Evolutionary conservation across 441 rosid genomes (phyloP), one percentile per base, ranked within the genome.

Genomic region (Kokia cookei): DNA sequence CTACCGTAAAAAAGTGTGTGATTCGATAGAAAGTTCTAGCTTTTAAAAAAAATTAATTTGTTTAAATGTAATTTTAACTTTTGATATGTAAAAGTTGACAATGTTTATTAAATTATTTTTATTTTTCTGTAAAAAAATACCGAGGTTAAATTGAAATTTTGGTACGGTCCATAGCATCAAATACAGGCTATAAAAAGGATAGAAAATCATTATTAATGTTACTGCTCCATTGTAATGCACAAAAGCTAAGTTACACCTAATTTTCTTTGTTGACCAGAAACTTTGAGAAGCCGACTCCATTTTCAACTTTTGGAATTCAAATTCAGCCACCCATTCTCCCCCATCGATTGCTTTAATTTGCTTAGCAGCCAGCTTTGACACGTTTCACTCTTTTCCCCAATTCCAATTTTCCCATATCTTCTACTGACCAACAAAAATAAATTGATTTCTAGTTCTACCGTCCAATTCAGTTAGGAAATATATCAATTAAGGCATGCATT

Each of bases 161-260:
- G 6, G 40, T 35, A 35, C 40, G 6, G 40, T 7, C 40, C 6
- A 35, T 19, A 19, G 22, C 22, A 19, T 19, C 22, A 19, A 19
- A 19, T 19, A 19, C 22, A 19, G 22, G 22, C 22, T 19, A 6
- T 5, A 6, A 19, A 17, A 19, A 8, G 58, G 4, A 7, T 7
- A 19, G 4, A 8, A 54, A 54, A 3, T 11, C 8, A 45, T 66
- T 1, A 14, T 26, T 24, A 47, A 47, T 7, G 55, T 47, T 26
- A 65, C 54, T 22, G 54, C 69, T 22, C 9, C 29, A 24, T 57
- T 3, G 62, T 12, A 6, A 43, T 43, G 35, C 32, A 43, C 54
- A 13, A 47, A 45, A 66, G 71, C 42, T 67, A 67, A 26, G 59
- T 48, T 50, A 50, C 59, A 68, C 72, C 72, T 68, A 68, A 50